Percentiles rank a stretch among this genome's conserved stretches.
Evolutionary conservation across 352 stramenopile genomes (phyloP).

Genomic region (Halophytophthora polymorphica): DNA sequence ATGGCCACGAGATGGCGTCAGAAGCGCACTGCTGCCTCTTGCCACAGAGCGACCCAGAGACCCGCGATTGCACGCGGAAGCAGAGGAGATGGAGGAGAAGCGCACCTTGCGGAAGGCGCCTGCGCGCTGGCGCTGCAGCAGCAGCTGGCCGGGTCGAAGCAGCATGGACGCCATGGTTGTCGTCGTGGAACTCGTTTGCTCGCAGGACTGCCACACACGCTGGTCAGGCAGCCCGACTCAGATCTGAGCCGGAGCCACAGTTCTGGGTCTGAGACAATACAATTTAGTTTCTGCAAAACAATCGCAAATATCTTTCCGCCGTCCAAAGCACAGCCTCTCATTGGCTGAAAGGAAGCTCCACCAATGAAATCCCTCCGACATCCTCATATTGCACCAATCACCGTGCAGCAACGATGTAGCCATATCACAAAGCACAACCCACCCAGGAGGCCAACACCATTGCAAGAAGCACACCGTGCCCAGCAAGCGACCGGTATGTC

Average conservation of each 20-base stretch:
- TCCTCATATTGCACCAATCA: too few species aligned
- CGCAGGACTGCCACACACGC: background rate
- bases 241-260: background rate
- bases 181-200: background rate
- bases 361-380: too few species aligned
- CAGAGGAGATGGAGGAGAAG: background rate
- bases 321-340: too few species aligned
- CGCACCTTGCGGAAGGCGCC: constrained; percentile 13
- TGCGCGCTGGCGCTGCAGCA: constrained; percentile 17
- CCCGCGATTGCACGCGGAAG: background rate
- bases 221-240: background rate
- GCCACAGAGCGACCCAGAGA: constrained; percentile 1
- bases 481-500: too few species aligned
- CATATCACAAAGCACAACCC: background rate
- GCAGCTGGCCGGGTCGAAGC: constrained; percentile 17
- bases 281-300: background rate
- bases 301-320: too few species aligned
- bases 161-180: constrained; percentile 17
- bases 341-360: too few species aligned
- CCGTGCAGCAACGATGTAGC: too few species aligned
- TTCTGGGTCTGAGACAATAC: background rate
- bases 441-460: background rate
- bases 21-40: background rate
- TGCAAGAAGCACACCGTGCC: too few species aligned
- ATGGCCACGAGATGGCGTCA: background rate